These are phyloP conservation scores for Omphalea diandra DNA, from an alignment of 441 rosid species.

Conservation along the genomic window DNA sequence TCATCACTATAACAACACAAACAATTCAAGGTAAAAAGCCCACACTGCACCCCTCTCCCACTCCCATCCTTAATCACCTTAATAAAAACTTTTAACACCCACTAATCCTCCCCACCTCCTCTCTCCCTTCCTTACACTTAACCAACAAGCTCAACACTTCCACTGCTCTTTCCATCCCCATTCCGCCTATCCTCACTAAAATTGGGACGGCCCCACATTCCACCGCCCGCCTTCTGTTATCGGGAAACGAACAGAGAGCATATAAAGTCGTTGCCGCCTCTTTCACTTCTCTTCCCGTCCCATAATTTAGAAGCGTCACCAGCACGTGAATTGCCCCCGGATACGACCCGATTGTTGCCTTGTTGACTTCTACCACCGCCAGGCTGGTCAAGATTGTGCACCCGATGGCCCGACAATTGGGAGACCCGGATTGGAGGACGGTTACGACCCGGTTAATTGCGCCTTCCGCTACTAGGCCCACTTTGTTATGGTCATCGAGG, in stretches of 20 bases:
- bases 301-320: conserved; percentile 51
- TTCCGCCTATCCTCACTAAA: conserved; percentile 44
- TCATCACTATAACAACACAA: conserved; percentile 56
- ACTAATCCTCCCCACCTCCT: conserved; percentile 52
- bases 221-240: conserved; percentile 63
- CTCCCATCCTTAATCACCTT: conserved; percentile 55
- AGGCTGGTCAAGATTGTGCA: conserved; percentile 85
- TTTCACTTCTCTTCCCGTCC: conserved; percentile 69
- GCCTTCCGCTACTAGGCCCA: conserved; percentile 94
- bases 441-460: conserved; percentile 56
- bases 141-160: conserved; percentile 81
- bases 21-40: conserved; percentile 59
- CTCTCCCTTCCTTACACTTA: conserved; percentile 85
- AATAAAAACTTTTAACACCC: conserved; percentile 60
- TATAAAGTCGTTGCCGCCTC: conserved; percentile 88
- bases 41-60: conserved; percentile 66
- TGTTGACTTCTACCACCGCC: conserved; percentile 91
- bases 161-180: conserved; percentile 75
- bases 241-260: conserved; percentile 72
- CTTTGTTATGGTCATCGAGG: conserved; percentile 86
- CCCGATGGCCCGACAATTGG: conserved; percentile 69
- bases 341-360: conserved; percentile 81
- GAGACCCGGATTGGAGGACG: conserved; percentile 53
- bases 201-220: conserved; percentile 72
- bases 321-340: conserved; percentile 64